Conservation (phyloP, 2,329 filamentous ascomycete genomes). For the Parasarocladium wereldwijsianum region DNA sequence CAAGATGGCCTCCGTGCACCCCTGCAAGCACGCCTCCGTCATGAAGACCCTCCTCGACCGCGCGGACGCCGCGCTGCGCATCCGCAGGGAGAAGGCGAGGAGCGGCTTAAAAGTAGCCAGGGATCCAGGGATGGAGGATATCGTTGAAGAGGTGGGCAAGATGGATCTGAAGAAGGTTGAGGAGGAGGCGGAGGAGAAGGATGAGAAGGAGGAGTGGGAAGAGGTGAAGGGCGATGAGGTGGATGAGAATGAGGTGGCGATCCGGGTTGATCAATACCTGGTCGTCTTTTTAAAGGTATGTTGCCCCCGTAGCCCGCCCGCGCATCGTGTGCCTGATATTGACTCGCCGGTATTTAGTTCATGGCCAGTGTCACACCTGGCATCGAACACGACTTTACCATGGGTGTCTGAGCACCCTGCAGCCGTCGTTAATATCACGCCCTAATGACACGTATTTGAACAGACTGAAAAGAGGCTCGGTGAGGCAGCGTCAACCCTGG, state of each 20-base stretch:
- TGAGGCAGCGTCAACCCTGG: no score
- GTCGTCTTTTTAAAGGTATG: slow-evolving; percentile 74
- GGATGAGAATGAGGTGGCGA: slow-evolving; percentile 61
- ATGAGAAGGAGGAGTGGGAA: slow-evolving; percentile 49
- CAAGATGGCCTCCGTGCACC: slow-evolving; percentile 94
- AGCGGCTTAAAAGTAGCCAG: slow-evolving; percentile 30
- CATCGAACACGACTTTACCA: slow-evolving; percentile 96
- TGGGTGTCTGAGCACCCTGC: slow-evolving; percentile 79
- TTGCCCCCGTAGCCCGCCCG: slow-evolving; percentile 4
- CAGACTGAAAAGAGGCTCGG: no score
- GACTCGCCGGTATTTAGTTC: slow-evolving; percentile 32
- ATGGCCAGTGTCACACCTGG: slow-evolving; percentile 86
- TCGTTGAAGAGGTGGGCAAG: slow-evolving; percentile 67
- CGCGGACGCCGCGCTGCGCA: slow-evolving; percentile 82
- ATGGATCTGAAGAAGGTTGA: slow-evolving; percentile 41
- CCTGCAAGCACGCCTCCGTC: slow-evolving; percentile 91
- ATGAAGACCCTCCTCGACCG: slow-evolving; percentile 97
- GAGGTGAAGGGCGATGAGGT: slow-evolving; percentile 44
- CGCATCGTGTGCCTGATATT: not conserved
- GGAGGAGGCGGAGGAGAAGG: slow-evolving; percentile 21
- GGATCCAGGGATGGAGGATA: slow-evolving; percentile 55
- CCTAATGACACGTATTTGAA: no score
- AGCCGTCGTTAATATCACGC: no score
- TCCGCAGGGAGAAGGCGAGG: slow-evolving; percentile 69
- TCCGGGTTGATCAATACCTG: slow-evolving; percentile 77